Evolutionary conservation across 371 early-diverging fungal genomes (phyloP), one percentile per base, ranked within the genome.

Genomic region (Sporodiniella umbellata): DNA sequence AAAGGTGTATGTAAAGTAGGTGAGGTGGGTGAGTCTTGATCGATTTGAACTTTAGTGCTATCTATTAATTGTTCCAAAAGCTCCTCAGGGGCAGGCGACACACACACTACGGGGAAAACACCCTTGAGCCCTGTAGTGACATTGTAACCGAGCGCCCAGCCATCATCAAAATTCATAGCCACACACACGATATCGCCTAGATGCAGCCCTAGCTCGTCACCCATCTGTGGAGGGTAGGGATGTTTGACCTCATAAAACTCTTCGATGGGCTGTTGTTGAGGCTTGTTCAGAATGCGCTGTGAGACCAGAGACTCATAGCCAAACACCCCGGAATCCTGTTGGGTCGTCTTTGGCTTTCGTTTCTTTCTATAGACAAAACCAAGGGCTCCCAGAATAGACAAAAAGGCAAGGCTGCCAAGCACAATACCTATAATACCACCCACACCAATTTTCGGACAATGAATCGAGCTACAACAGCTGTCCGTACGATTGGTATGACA

Each of bases 81-180:
- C 23, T 66, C 69, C 19, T 53, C 59, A 30, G 71, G 61, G 8
- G 64, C 62, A 33, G 66, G 68, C 30, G 66, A 38, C 1, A 85
- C 79, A 56, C 87, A 86, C 5, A 82, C 81, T 12, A 85, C 45
- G 4, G 90, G 90, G 68, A 90, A 90, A 7, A 84, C 87, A 10
- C 90, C 90, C 40, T 72, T 73, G 22, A 70, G 64, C 8, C 84
- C 81, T 1, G 87, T 82, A 38, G 75, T 74, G 45, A 81, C 79
- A 71, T 86, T 88, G 37, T 73, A 68, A 2, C 88, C 88, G 7
- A 86, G 70, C 14, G 80, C 88, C 88, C 88, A 88, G 1, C 85
- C 85, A 56, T 87, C 88, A 49, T 84, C 83, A 57, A 84, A 86
- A 28, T 63, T 68, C 42, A 68, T 54, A 24, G 75, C 72, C 8